These are phyloP conservation scores for Penicillium oxalicum DNA, from an alignment of 2,329 filamentous ascomycete species.

Conservation along the genomic window DNA sequence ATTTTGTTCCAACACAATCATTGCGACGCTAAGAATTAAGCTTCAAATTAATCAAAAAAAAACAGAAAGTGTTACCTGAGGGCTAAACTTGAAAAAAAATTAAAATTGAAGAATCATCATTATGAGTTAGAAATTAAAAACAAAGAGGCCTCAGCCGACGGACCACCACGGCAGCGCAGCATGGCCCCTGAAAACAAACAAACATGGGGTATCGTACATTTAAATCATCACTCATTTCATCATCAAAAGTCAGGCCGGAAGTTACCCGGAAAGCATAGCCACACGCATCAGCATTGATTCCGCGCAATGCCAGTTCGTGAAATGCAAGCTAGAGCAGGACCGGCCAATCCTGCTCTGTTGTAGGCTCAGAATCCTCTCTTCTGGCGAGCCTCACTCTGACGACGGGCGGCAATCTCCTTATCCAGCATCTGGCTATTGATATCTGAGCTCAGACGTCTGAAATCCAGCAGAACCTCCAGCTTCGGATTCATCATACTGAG, in stretches of 20 bases:
- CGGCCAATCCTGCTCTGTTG: too few relatives aligned
- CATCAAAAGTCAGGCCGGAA: neutral
- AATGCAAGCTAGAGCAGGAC: too few relatives aligned
- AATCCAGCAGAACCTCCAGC: constrained; percentile 32
- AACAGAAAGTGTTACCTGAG: too few relatives aligned
- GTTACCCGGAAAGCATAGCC: neutral
- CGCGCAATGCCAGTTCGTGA: too few relatives aligned
- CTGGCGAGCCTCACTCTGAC: neutral
- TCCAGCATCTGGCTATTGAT: constrained; percentile 30
- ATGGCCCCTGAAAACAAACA: neutral
- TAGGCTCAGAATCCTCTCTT: neutral
- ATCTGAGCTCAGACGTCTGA: constrained; percentile 34
- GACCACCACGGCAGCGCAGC: too few relatives aligned
- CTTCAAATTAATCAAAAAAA: too few relatives aligned
- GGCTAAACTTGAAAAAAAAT: too few relatives aligned
- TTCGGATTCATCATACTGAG: constrained; percentile 46
- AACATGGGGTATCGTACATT: neutral
- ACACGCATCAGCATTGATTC: neutral
- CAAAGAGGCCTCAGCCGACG: too few relatives aligned
- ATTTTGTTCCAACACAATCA: too few relatives aligned
- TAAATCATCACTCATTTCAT: neutral
- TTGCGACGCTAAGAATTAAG: too few relatives aligned
- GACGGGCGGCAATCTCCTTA: constrained; percentile 1
- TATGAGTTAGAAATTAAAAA: too few relatives aligned
- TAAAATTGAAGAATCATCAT: too few relatives aligned